Percentiles rank a stretch among this genome's conserved stretches.
Evolutionary conservation across 345 rosid genomes (phyloP).

Genomic region (Streptanthus diversifolius): DNA sequence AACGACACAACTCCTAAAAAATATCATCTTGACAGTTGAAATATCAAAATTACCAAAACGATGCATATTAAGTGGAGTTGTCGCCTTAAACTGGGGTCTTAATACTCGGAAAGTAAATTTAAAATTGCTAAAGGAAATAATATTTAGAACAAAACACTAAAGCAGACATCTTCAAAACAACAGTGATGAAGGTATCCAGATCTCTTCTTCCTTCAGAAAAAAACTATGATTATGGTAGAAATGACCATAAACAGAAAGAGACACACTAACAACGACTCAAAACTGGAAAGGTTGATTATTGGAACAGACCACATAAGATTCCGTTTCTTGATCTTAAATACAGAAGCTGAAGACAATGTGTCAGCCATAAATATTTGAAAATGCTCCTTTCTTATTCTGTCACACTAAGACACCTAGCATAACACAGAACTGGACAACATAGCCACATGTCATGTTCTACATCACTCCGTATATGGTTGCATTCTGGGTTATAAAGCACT

Average conservation of each 20-base stretch:
- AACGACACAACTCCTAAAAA: neutral
- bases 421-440: neutral
- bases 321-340: neutral
- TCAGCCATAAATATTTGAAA: no score
- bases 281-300: no score
- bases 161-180: no score
- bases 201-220: no score
- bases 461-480: conserved; percentile 4
- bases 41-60: neutral
- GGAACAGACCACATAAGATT: conserved; percentile 17
- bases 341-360: neutral
- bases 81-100: neutral
- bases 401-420: conserved; percentile 1
- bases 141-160: no score
- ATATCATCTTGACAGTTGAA: conserved; percentile 9
- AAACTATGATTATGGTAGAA: neutral
- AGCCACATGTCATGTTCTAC: neutral
- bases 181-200: no score
- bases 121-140: neutral
- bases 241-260: neutral
- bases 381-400: conserved; percentile 2
- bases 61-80: conserved; percentile 2
- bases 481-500: conserved; percentile 5
- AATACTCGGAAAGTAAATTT: neutral
- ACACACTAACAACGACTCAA: neutral